These are phyloP conservation scores for Allium cepa DNA, from an alignment of 106 monocot species.

Conservation along the genomic window DNA sequence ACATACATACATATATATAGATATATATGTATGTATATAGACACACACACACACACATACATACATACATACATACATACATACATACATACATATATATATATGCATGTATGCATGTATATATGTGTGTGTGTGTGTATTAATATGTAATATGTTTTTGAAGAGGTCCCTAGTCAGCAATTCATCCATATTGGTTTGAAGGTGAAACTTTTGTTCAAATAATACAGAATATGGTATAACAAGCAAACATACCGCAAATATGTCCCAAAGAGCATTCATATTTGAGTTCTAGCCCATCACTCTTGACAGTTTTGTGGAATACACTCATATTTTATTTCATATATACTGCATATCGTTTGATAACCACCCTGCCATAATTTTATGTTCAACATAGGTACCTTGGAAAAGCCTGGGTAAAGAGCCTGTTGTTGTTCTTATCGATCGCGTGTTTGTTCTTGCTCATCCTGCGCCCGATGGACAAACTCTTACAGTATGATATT, in stretches of 20 bases:
- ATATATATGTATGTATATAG: too few species aligned
- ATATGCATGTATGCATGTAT: too few species aligned
- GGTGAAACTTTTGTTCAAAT: not conserved
- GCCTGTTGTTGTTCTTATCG: constrained; percentile 90
- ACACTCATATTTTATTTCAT: not conserved
- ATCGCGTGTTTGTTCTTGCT: constrained; percentile 91
- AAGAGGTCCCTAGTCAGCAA: too few species aligned
- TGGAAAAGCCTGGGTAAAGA: constrained; percentile 99
- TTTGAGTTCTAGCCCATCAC: not conserved
- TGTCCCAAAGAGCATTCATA: not conserved
- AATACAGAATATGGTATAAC: not conserved
- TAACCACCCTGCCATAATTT: not conserved
- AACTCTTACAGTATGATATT: constrained; percentile 47
- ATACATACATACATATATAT: too few species aligned
- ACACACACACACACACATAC: too few species aligned
- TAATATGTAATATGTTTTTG: too few species aligned
- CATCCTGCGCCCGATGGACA: constrained; percentile 81
- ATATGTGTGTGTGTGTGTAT: too few species aligned
- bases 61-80: too few species aligned
- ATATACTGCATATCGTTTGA: not conserved
- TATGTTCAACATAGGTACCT: constrained; percentile 51
- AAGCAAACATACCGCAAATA: too few species aligned
- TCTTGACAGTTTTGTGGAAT: not conserved
- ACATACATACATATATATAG: too few species aligned
- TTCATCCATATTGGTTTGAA: not conserved